A percentile compares a stretch with the other conserved stretches of the same genome.
Conservation (phyloP, 164 flowering plant species). For the Tetracentron sinense region DNA sequence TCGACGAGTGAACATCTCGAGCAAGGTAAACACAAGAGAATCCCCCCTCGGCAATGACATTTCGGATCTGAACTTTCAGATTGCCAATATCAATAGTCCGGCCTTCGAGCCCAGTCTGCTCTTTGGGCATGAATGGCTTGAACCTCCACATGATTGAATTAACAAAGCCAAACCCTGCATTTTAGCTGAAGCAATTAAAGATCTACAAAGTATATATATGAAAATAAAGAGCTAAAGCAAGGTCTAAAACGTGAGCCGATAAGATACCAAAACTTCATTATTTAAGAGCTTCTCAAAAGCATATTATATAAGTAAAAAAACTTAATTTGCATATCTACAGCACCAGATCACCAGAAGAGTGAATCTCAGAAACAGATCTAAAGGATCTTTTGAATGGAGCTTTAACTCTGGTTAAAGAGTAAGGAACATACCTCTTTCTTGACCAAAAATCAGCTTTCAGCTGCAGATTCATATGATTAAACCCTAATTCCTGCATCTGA, state of each 20-base stretch:
- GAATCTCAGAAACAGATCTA: background rate
- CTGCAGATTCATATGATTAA: background rate
- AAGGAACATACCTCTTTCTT: too few relatives aligned
- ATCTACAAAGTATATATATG: background rate
- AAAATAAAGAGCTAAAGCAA: background rate
- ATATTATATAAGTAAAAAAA: too few relatives aligned
- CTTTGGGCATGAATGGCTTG: conserved; percentile 81
- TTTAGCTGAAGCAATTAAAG: background rate
- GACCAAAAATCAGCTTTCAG: too few relatives aligned
- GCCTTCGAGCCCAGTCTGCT: conserved; percentile 84
- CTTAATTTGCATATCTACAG: background rate
- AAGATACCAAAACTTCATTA: too few relatives aligned
- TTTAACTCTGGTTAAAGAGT: too few relatives aligned
- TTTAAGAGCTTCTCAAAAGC: too few relatives aligned
- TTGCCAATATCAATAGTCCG: conserved; percentile 77
- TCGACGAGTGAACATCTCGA: conserved; percentile 62
- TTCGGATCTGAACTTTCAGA: conserved; percentile 69
- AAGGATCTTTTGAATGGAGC: background rate
- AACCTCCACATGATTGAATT: conserved; percentile 77
- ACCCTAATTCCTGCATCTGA: background rate
- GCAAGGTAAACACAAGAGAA: conserved; percentile 94
- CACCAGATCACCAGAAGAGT: background rate
- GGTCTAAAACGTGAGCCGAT: background rate
- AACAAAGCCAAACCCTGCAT: conserved; percentile 3
- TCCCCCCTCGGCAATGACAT: conserved; percentile 91